A percentile compares a stretch with the other conserved stretches of the same genome.
Evolutionary conservation across 2,329 filamentous ascomycete genomes (phyloP).

Genomic region (Grosmannia huntii): DNA sequence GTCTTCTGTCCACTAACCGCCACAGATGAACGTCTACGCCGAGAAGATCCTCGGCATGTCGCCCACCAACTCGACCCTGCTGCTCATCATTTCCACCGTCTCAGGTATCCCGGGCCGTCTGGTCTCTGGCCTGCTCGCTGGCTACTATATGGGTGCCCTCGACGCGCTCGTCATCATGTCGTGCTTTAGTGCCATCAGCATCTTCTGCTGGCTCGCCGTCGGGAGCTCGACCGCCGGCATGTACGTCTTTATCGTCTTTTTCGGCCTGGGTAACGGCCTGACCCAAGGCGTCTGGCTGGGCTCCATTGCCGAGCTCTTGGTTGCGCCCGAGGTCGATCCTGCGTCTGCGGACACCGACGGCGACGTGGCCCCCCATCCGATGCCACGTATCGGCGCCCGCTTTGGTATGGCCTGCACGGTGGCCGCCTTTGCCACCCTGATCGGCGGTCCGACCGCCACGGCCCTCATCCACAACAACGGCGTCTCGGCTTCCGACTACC

Average conservation of each 20-base stretch:
- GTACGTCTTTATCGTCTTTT: constrained; percentile 30
- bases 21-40: constrained; percentile 19
- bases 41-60: constrained; percentile 28
- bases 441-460: constrained; percentile 23
- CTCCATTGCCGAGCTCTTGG: constrained; percentile 24
- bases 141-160: constrained; percentile 36
- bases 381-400: constrained; percentile 24
- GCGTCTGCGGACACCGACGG: background rate
- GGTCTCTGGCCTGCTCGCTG: constrained; percentile 38
- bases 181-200: constrained; percentile 25
- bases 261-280: constrained; percentile 30
- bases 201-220: constrained; percentile 37
- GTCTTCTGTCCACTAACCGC: background rate
- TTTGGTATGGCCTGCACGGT: constrained; percentile 31
- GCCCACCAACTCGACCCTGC: constrained; percentile 35
- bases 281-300: constrained; percentile 23
- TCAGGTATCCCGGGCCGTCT: constrained; percentile 42
- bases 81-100: constrained; percentile 45
- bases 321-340: constrained; percentile 10
- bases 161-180: constrained; percentile 35
- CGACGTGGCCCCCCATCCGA: background rate
- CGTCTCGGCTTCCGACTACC: constrained; percentile 6
- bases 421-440: constrained; percentile 26
- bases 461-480: constrained; percentile 8
- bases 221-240: constrained; percentile 21